Conservation (phyloP, 2,329 filamentous ascomycete genomes). For the Phaeophleospora eucalypticola region DNA sequence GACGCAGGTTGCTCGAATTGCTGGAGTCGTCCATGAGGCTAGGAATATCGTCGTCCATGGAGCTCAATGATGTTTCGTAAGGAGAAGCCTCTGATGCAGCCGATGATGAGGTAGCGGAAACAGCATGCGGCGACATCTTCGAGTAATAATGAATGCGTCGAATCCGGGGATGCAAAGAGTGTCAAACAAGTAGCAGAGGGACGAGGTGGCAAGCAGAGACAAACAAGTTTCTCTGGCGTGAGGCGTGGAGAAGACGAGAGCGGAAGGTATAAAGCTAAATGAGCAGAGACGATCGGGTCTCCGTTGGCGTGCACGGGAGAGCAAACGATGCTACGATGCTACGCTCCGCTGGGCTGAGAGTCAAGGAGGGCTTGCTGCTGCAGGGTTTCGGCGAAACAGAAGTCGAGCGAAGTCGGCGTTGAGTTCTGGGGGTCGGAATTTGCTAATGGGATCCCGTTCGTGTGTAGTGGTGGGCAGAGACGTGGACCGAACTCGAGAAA, state of each 20-base stretch:
- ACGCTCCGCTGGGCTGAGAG: background rate
- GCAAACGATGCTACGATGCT: background rate
- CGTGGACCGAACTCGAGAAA: too few relatives aligned
- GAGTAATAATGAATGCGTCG: background rate
- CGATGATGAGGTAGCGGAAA: constrained; percentile 12
- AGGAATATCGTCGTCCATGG: constrained; percentile 14
- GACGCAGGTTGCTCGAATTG: constrained; percentile 37
- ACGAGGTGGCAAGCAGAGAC: background rate
- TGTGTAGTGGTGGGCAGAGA: background rate
- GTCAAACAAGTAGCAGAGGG: background rate
- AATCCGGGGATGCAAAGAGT: background rate
- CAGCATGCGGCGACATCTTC: constrained; percentile 23
- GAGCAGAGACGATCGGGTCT: background rate
- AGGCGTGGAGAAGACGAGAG: background rate
- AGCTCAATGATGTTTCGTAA: constrained; percentile 11
- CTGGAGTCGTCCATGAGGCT: constrained; percentile 9
- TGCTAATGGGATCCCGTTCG: background rate
- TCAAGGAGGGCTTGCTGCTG: too few relatives aligned
- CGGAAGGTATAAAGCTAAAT: background rate
- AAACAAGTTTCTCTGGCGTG: background rate
- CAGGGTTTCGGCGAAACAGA: background rate
- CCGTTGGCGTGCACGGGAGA: background rate
- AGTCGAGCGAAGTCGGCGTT: background rate
- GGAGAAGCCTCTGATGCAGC: constrained; percentile 9
- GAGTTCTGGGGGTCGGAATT: background rate